These are phyloP conservation scores for Fraxinus anomala DNA, from an alignment of 257 asterid species.

Conservation along the genomic window DNA sequence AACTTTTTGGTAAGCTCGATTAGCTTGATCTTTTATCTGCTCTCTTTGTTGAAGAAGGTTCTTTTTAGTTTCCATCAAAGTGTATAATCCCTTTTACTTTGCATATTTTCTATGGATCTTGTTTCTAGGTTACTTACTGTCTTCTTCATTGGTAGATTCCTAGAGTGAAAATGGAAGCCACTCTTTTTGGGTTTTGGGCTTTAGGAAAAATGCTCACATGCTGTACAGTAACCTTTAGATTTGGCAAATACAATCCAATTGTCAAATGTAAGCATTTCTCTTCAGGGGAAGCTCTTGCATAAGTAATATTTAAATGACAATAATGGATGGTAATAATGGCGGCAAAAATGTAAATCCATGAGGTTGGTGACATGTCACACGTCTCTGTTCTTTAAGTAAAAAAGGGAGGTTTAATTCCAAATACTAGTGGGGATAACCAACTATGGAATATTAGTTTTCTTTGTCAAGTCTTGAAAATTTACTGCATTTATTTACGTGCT, in stretches of 20 bases:
- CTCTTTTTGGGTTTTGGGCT: background rate
- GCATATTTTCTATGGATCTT: background rate
- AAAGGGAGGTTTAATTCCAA: constrained; percentile 14
- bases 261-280: constrained; percentile 4
- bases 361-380: constrained; percentile 13
- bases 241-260: constrained; percentile 6
- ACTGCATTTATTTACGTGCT: background rate
- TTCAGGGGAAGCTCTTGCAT: background rate
- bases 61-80: background rate
- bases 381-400: constrained; percentile 2
- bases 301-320: constrained; percentile 18
- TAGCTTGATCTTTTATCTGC: constrained; percentile 4
- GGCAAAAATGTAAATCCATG: constrained; percentile 11
- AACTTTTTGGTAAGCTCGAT: constrained; percentile 64
- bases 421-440: constrained; percentile 10
- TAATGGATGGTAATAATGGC: constrained; percentile 1
- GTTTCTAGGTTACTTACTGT: constrained; percentile 3
- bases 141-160: constrained; percentile 14
- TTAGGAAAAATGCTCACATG: background rate
- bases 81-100: background rate
- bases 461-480: background rate
- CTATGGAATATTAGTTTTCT: background rate
- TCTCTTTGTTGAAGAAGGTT: constrained; percentile 1
- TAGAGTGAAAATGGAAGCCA: background rate
- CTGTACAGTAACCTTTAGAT: constrained; percentile 11